Percentiles rank a stretch among this genome's conserved stretches.
These are phyloP conservation scores for Russula abietina DNA, from an alignment of 768 basidiomycete genomes.

Conservation along the genomic window DNA sequence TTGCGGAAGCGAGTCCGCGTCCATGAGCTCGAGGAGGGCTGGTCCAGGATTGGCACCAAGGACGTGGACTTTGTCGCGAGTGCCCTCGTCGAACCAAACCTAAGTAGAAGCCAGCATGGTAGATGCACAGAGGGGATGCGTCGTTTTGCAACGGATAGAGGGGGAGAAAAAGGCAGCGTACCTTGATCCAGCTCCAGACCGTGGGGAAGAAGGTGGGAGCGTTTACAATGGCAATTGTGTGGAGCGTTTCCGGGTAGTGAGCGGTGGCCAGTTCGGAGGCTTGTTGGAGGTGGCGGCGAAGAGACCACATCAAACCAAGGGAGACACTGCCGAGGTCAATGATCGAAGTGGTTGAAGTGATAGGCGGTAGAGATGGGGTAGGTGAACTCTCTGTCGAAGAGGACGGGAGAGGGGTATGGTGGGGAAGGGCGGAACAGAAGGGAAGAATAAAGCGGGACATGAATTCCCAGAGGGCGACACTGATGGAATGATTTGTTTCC, in stretches of 20 bases:
- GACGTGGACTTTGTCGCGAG: constrained; percentile 70
- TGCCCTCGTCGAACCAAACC: constrained; percentile 78
- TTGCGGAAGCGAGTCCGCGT: constrained; percentile 49
- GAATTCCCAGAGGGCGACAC: constrained; percentile 58
- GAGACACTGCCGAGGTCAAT: constrained; percentile 66
- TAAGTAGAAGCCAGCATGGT: constrained; percentile 26
- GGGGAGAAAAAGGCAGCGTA: constrained; percentile 26
- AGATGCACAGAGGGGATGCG: background rate
- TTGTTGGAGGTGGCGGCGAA: constrained; percentile 68
- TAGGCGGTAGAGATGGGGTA: constrained; percentile 36
- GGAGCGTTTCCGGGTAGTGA: constrained; percentile 76
- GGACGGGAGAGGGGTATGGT: constrained; percentile 31
- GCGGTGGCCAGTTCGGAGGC: constrained; percentile 69
- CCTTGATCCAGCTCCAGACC: constrained; percentile 82
- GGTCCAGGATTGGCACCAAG: constrained; percentile 55
- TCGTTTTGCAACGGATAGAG: background rate
- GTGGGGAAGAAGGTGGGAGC: constrained; percentile 79
- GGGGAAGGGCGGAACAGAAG: constrained; percentile 57
- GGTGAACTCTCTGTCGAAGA: background rate
- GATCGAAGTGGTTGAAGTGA: constrained; percentile 59
- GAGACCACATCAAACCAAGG: constrained; percentile 59
- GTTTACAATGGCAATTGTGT: constrained; percentile 64
- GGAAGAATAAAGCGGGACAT: constrained; percentile 62
- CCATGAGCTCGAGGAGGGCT: constrained; percentile 46
- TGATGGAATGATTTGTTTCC: constrained; percentile 27